Conservation (phyloP, 495 filamentous ascomycete species). For the Penicillium odoratum region DNA sequence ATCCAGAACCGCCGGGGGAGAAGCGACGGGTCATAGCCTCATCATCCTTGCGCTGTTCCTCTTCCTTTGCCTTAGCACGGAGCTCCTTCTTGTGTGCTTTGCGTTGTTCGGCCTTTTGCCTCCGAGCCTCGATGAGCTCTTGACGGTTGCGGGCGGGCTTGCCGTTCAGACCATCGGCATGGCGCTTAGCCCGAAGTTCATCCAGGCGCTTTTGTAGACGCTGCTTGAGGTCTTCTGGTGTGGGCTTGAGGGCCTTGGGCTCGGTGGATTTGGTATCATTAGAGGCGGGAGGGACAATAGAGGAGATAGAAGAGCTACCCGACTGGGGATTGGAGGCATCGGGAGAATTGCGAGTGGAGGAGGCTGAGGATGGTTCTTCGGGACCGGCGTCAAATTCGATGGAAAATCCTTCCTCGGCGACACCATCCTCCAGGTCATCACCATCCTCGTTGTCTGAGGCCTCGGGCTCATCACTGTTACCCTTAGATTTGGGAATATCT, state of each 20-base stretch:
- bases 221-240: conserved; percentile 67
- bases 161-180: conserved; percentile 78
- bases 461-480: conserved; percentile 32
- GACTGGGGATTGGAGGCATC: conserved; percentile 61
- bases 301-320: conserved; percentile 71
- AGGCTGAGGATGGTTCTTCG: conserved; percentile 47
- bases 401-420: conserved; percentile 47
- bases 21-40: conserved; percentile 62
- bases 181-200: conserved; percentile 74
- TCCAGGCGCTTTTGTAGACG: conserved; percentile 80
- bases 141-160: conserved; percentile 77
- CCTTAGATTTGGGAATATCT: conserved; percentile 21
- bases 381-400: conserved; percentile 41
- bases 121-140: conserved; percentile 84
- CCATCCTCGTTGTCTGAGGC: conserved; percentile 28
- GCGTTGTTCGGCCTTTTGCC: conserved; percentile 81
- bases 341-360: conserved; percentile 60
- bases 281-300: conserved; percentile 55
- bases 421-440: conserved; percentile 38
- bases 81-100: conserved; percentile 84
- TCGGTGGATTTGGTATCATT: conserved; percentile 37
- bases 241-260: conserved; percentile 48
- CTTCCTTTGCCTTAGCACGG: conserved; percentile 69
- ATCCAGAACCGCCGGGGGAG: conserved; percentile 52
- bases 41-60: conserved; percentile 68